Base-by-base conservation (phyloP, 169 alveolate species). In the Eimeria maxima region DNA sequence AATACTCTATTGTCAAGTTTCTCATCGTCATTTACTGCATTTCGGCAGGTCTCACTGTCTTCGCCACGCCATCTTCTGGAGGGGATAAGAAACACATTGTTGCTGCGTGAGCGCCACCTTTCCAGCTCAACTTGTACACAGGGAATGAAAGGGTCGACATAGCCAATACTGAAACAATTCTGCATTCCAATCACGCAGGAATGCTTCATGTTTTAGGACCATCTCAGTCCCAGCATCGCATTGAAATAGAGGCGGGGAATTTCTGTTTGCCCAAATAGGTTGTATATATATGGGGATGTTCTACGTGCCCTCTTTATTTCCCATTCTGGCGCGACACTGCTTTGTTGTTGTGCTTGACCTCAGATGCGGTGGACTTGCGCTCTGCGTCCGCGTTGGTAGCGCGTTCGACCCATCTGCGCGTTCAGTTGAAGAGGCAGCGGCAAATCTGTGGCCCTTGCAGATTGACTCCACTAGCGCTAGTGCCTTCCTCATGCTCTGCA, bases 321-420 rank as follows among this genome's bases (percentile, higher is more conserved):
- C 33, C 50, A 33, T 69, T 13, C 33, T 47, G 33, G 50, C 8
- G 45, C n/a, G 22, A 13, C 14, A 0, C 83, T 33, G 67, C 24
- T 33, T 63, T 63, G 53, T 63, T 76, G 1, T 38, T 87, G 67
- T 33, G 1, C 2, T 57, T 69, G 50, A 22, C 18, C 22, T 60
- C 93, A 87, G 93, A 6, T 63, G 81, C 29, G 93, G 29, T 16
- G 81, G 45, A 24, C 57, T 87, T 14, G 27, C 53, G 60, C 29
- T 63, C 7, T 87, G 93, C 47, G 93, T 87, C 10, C 78, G 93
- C 45, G n/a, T 87, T 27, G 80, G 93, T 7, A 87, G 67, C 47
- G 93, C 83, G 3, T 87, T 87, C 10, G 93, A 87, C 65, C 78
- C 93, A 18, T 83, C n/a, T 27, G 78, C 57, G 47, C 18, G 24